Percentiles rank a stretch among this genome's conserved stretches.
These are phyloP conservation scores for Magnusiomyces sp. DNA, from an alignment of 1,139 yeast genomes.

Conservation along the genomic window DNA sequence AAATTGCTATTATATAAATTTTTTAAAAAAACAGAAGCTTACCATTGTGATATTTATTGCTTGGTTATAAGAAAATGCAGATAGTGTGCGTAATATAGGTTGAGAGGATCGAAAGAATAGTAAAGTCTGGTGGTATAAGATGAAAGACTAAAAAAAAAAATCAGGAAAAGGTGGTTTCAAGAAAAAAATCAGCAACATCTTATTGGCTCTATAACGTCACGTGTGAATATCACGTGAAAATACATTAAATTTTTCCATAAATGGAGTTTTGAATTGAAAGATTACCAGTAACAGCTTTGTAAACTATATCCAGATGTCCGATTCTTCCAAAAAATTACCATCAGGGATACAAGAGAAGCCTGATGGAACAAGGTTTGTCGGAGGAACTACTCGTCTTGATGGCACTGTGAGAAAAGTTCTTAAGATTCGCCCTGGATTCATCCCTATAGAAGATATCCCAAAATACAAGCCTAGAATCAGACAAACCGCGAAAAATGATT, in stretches of 20 bases:
- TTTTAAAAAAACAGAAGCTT: not conserved
- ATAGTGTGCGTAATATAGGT: no score
- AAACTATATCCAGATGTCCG: not conserved
- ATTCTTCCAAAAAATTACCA: not conserved
- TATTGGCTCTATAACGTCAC: no score
- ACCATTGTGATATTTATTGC: not conserved
- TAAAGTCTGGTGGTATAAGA: no score
- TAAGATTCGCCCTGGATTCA: slow-evolving; percentile 35
- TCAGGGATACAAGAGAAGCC: slow-evolving; percentile 13
- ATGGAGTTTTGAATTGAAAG: no score
- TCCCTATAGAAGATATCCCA: slow-evolving; percentile 33
- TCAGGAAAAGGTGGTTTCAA: no score
- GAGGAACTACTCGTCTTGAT: slow-evolving; percentile 32
- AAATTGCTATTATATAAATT: not conserved
- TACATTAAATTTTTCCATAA: no score
- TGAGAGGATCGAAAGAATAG: no score
- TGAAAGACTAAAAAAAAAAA: no score
- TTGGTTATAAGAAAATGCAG: no score
- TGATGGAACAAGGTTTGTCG: slow-evolving; percentile 24
- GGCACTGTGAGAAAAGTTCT: slow-evolving; percentile 33
- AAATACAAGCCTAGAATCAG: slow-evolving; percentile 26
- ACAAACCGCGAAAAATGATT: slow-evolving; percentile 5
- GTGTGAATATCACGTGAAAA: no score
- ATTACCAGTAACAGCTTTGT: not conserved
- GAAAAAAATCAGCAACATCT: no score